Evolutionary conservation across 2,329 filamentous ascomycete genomes (phyloP).

Genomic region (Meredithiella fracta): DNA sequence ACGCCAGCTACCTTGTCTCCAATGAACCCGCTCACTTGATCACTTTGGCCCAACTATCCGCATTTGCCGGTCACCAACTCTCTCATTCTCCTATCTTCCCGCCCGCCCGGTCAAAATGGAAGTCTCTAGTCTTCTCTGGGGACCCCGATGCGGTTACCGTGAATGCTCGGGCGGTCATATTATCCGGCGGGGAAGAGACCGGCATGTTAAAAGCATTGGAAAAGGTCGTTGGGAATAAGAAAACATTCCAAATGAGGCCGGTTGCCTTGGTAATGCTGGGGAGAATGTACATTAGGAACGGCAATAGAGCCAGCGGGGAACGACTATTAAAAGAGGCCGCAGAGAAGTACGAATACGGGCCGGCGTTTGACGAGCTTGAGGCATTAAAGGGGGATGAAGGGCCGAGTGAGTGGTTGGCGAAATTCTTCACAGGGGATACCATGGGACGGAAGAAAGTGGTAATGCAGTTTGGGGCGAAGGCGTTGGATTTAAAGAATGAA

Average conservation of each 20-base stretch:
- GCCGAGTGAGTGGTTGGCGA: background rate
- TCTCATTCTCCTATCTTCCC: background rate
- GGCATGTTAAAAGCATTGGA: background rate
- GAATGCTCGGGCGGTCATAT: background rate
- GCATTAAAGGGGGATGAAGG: background rate
- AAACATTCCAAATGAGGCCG: background rate
- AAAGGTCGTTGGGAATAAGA: background rate
- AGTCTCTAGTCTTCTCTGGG: background rate
- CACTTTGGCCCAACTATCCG: background rate
- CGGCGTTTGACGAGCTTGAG: background rate
- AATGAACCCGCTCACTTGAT: background rate
- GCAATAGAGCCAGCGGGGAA: background rate
- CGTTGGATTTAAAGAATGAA: no score
- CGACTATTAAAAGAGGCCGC: background rate
- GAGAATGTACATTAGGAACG: background rate
- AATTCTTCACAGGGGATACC: background rate
- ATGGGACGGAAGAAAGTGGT: background rate
- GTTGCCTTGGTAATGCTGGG: background rate
- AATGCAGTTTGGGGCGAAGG: no score
- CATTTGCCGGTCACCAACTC: background rate
- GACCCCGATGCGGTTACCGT: background rate
- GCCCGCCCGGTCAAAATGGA: background rate
- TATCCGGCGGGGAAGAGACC: background rate
- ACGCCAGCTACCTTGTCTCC: background rate
- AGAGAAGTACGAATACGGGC: conserved; percentile 3